These are phyloP conservation scores for Russula olivacea DNA, from an alignment of 768 basidiomycete genomes.

Conservation along the genomic window DNA sequence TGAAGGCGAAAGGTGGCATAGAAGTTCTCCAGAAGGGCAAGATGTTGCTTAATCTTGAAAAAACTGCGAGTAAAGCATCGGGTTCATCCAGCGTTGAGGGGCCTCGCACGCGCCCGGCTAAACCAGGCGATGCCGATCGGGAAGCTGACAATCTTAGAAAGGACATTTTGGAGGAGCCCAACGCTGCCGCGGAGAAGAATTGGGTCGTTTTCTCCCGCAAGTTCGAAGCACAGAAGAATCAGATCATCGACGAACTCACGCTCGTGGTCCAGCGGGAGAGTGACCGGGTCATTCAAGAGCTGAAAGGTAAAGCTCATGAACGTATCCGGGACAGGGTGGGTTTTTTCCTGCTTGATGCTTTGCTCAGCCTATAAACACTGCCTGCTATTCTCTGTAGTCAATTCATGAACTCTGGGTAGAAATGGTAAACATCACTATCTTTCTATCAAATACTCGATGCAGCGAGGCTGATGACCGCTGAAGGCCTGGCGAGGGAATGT, in stretches of 20 bases:
- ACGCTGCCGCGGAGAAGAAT: slow-evolving; percentile 25
- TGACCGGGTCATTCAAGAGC: slow-evolving; percentile 18
- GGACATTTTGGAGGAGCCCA: slow-evolving; percentile 27
- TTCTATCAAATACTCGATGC: not conserved
- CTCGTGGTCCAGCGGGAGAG: slow-evolving; percentile 24
- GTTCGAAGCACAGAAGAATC: slow-evolving; percentile 25
- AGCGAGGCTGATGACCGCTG: not conserved
- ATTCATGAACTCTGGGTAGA: slow-evolving; percentile 26
- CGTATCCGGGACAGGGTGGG: slow-evolving; percentile 24
- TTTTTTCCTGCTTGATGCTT: not conserved
- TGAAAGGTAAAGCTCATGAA: slow-evolving; percentile 28
- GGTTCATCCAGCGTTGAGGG: not conserved
- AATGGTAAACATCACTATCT: slow-evolving; percentile 22
- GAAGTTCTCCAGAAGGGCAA: slow-evolving; percentile 23
- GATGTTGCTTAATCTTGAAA: slow-evolving; percentile 24
- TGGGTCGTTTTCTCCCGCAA: slow-evolving; percentile 24
- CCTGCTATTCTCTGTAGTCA: not conserved
- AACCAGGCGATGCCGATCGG: not conserved
- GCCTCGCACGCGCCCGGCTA: not conserved
- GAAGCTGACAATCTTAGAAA: slow-evolving; percentile 11
- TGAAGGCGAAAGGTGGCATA: slow-evolving; percentile 27
- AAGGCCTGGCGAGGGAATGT: slow-evolving; percentile 25
- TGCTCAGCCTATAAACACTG: not conserved
- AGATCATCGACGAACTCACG: slow-evolving; percentile 20
- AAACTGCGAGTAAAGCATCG: slow-evolving; percentile 13